A percentile compares a stretch with the other conserved stretches of the same genome.
These are phyloP conservation scores for Ceratopteris richardii DNA, from an alignment of 75 land plant species.

Conservation along the genomic window DNA sequence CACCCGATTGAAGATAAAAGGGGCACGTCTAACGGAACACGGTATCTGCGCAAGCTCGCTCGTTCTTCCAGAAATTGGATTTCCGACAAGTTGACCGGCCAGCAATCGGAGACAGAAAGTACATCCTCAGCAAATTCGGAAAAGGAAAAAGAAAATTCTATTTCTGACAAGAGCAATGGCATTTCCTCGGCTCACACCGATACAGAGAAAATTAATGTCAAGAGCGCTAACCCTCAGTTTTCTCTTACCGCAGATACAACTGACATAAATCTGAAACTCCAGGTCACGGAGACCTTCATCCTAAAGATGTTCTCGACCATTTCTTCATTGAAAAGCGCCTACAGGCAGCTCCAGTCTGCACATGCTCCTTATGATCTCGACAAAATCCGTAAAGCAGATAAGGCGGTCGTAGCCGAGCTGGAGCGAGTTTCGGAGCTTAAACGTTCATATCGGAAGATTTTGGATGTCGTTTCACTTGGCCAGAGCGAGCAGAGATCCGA, in stretches of 20 bases:
- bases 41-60: too few species aligned
- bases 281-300: slow-evolving; percentile 49
- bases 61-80: too few species aligned
- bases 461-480: background rate
- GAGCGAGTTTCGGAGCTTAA: slow-evolving; percentile 75
- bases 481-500: background rate
- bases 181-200: background rate
- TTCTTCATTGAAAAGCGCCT: slow-evolving; percentile 62
- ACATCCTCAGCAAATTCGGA: background rate
- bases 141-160: background rate
- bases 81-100: too few species aligned
- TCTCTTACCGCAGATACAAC: background rate
- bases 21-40: too few species aligned
- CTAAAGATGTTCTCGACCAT: slow-evolving; percentile 47
- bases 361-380: slow-evolving; percentile 84
- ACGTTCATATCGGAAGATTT: slow-evolving; percentile 53
- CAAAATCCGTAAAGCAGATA: slow-evolving; percentile 69
- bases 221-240: background rate
- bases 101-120: too few species aligned
- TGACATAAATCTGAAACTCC: slow-evolving; percentile 28
- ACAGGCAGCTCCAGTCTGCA: slow-evolving; percentile 68
- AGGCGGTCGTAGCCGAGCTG: slow-evolving; percentile 62
- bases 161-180: background rate
- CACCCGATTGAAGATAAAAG: too few species aligned
- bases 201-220: background rate